Evolutionary conservation across 2,329 filamentous ascomycete species (phyloP).

Genomic region (Curvularia verruculosa): DNA sequence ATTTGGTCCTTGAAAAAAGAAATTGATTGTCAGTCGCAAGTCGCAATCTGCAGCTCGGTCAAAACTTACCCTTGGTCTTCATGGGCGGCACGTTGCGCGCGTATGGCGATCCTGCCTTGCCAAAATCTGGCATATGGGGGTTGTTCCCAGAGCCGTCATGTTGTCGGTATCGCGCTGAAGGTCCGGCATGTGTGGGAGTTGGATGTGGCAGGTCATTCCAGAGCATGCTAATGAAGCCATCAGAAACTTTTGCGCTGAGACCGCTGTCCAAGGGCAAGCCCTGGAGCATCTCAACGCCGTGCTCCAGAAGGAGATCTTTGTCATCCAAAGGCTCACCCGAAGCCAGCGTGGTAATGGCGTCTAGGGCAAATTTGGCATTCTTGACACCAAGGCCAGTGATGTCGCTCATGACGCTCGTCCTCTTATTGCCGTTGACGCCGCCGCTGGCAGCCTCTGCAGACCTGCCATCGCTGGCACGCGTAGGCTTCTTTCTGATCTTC

Average conservation of each 20-base stretch:
- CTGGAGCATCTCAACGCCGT: slow-evolving; percentile 61
- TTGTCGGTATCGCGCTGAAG: slow-evolving; percentile 51
- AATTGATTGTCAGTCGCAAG: background rate
- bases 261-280: slow-evolving; percentile 57
- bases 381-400: slow-evolving; percentile 61
- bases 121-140: slow-evolving; percentile 58
- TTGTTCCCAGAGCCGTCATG: slow-evolving; percentile 55
- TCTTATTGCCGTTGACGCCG: slow-evolving; percentile 24
- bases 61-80: slow-evolving; percentile 53
- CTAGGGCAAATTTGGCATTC: slow-evolving; percentile 54
- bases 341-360: slow-evolving; percentile 67
- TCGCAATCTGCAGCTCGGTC: background rate
- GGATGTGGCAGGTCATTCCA: slow-evolving; percentile 62
- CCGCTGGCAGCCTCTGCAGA: slow-evolving; percentile 40
- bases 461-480: slow-evolving; percentile 56
- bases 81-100: slow-evolving; percentile 61
- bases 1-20: slow-evolving; percentile 49
- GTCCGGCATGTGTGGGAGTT: slow-evolving; percentile 55
- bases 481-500: slow-evolving; percentile 55
- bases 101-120: slow-evolving; percentile 63
- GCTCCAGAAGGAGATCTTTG: slow-evolving; percentile 50
- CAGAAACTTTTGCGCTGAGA: slow-evolving; percentile 55
- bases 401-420: slow-evolving; percentile 54
- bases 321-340: slow-evolving; percentile 72
- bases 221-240: slow-evolving; percentile 60